phyloP scores from a whole-genome alignment of 2,329 filamentous ascomycete species.

The Trichoderma atroviride region DNA sequence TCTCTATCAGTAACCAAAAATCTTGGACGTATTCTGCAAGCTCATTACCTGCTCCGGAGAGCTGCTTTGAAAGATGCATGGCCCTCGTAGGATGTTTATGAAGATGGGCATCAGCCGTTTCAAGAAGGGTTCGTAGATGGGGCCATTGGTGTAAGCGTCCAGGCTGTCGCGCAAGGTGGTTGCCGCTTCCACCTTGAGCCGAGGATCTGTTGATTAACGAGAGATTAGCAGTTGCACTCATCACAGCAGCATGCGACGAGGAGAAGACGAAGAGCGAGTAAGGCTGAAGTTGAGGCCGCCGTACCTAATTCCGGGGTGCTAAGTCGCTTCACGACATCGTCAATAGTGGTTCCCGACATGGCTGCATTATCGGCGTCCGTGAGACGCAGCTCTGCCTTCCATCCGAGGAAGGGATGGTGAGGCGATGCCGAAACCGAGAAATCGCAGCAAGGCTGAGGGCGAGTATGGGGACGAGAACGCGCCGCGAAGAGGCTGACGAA shows the following conservation, averaged over 20 bases:
- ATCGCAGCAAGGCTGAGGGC: constrained; percentile 23
- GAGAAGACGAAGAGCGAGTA: constrained; percentile 19
- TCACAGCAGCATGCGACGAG: constrained; percentile 29
- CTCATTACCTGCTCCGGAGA: constrained; percentile 79
- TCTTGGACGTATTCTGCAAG: not conserved
- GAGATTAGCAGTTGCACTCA: constrained; percentile 10
- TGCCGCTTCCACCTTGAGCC: constrained; percentile 79
- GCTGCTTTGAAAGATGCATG: constrained; percentile 87
- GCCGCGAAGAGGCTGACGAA: not conserved
- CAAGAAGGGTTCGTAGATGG: constrained; percentile 78
- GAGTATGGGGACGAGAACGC: constrained; percentile 31
- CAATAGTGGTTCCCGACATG: constrained; percentile 64
- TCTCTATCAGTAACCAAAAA: not conserved
- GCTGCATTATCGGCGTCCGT: constrained; percentile 51
- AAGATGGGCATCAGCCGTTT: constrained; percentile 89
- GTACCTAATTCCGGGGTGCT: constrained; percentile 59
- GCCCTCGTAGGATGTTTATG: constrained; percentile 78
- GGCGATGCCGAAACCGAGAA: constrained; percentile 29
- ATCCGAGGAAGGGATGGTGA: constrained; percentile 38
- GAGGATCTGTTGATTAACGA: constrained; percentile 63
- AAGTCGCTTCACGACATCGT: constrained; percentile 65
- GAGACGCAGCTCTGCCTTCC: constrained; percentile 41
- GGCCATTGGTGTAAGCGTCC: constrained; percentile 80
- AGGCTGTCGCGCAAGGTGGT: constrained; percentile 87
- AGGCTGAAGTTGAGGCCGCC: constrained; percentile 28